Evolutionary conservation across 306 rosid genomes (phyloP), one percentile per base, ranked within the genome.

Genomic region (Citrullus colocynthis): DNA sequence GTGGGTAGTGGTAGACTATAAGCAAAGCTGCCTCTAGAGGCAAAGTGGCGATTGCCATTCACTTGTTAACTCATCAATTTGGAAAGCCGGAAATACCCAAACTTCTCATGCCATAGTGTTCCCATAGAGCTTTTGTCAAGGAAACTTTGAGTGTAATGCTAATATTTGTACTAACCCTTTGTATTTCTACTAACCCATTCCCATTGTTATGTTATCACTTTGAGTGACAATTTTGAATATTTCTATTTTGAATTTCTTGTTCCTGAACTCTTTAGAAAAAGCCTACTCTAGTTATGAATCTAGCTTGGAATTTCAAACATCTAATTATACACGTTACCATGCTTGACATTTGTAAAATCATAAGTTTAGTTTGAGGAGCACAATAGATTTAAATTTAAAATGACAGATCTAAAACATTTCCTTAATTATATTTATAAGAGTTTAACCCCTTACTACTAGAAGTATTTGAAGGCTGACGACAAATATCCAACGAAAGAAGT

Each of bases 11-110:
- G 42, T 51, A 30, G 45, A 51, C 54, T 74, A 63, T 54, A 74
- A 13, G 78, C 77, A 71, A 72, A 49, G 56, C 28, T 71, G 76
- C 42, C 58, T 65, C 30, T 71, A 71, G 58, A 71, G 59, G 76
- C 75, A 15, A 71, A 24, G 41, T 71, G 57, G 76, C 9, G 41
- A 20, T 48, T 71, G 18, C 11, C 75, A 69, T 69, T 69, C 75
- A 69, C 44, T 69, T 44, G 75, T 69, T 48, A 37, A 37, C n/a
- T 6, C 14, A 58, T 6, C 14, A 60, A 12, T 24, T 28, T 60
- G 41, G 9, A 61, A 30, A 13, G 67, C 41, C 42, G 30, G 10
- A 61, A 61, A 63, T 63, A 32, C 69, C 69, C 17, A 62, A 62
- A 32, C 36, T 65, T 65, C 15, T 18, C 30, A 36, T 18, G 20